phyloP scores from a whole-genome alignment of 2,329 filamentous ascomycete genomes.

The Colletotrichum camelliae region DNA sequence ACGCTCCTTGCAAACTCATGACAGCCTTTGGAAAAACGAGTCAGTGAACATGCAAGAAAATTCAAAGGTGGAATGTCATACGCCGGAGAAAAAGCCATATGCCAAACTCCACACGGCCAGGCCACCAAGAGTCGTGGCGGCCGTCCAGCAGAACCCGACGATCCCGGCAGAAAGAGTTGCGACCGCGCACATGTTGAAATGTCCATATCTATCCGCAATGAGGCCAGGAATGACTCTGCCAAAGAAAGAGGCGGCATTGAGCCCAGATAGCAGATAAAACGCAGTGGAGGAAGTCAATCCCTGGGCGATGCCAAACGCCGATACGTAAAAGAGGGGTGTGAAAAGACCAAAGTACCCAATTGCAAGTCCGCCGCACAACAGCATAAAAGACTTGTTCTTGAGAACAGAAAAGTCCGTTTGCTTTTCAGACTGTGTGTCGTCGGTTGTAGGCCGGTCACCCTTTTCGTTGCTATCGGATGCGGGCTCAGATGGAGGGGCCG shows the following conservation, averaged over 20 bases:
- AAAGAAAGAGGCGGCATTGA: slow-evolving; percentile 61
- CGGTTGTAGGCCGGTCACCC: background rate
- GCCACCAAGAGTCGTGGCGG: slow-evolving; percentile 44
- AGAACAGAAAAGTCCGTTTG: slow-evolving; percentile 16
- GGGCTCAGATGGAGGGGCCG: background rate
- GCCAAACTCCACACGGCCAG: slow-evolving; percentile 48
- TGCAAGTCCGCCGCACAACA: background rate
- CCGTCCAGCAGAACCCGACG: slow-evolving; percentile 49
- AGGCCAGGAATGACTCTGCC: slow-evolving; percentile 59
- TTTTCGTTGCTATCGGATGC: background rate
- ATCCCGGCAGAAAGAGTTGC: slow-evolving; percentile 33
- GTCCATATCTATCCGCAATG: slow-evolving; percentile 54
- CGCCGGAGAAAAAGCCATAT: slow-evolving; percentile 52
- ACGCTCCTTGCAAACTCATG: slow-evolving; percentile 50
- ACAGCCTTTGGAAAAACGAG: slow-evolving; percentile 40
- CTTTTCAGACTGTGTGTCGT: background rate
- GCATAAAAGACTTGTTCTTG: slow-evolving; percentile 17
- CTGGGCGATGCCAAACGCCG: slow-evolving; percentile 55
- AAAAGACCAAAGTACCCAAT: slow-evolving; percentile 44
- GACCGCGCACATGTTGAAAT: slow-evolving; percentile 44
- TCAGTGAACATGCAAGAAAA: background rate
- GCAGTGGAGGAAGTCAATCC: slow-evolving; percentile 55
- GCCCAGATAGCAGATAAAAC: slow-evolving; percentile 67
- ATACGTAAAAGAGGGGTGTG: slow-evolving; percentile 59
- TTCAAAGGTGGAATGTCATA: slow-evolving; percentile 21